Evolutionary conservation across 345 rosid species (phyloP), one percentile per base, ranked within the genome.

Genomic region (Aurinia saxatilis): DNA sequence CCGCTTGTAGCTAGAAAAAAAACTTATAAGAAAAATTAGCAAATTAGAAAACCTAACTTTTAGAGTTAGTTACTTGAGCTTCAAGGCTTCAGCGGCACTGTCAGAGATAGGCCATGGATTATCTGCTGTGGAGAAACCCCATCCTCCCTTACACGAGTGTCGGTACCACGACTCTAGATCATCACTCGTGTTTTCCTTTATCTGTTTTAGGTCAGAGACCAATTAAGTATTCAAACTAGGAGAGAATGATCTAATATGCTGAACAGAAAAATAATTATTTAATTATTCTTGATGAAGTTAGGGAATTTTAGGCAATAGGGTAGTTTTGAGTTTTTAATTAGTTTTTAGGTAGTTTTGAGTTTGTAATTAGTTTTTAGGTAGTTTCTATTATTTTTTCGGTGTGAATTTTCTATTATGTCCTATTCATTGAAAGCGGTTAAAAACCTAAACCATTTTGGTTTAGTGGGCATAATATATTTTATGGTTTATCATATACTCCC

Each of bases 121-220:
- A 30, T 88, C 91, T 0, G 75, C 72, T 9, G 84, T 85, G 2
- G 91, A 85, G 77, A 88, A 88, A 45, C 87, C 75, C 91, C 96
- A 88, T 39, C 85, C 96, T 41, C 91, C 96, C 10, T 76, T 80
- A 0, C 80, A 60, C 31, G 78, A 59, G 65, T 88, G 87, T 7
- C 87, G 79, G 15, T 83, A 79, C 84, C 91, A 84, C 7, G 16
- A 3, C 9, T 45, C 56, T 2, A 53, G 61, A 42, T 75, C 60
- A 9, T 72, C 76, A 2, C 60, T 27, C 6, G 77, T 73, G 35
- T 81, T 65, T 34, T 18, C 61, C 50, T 35, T 65, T 8, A 83
- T 66, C 88, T 87, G 2, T 44, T 41, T 63, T 10, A 61, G 12
- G 18, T 48, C 8, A 38, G 5, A 1, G 11, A 37, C 90, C 11